phyloP scores from a whole-genome alignment of 306 rosid genomes.

The Gastrolobium bilobum region DNA sequence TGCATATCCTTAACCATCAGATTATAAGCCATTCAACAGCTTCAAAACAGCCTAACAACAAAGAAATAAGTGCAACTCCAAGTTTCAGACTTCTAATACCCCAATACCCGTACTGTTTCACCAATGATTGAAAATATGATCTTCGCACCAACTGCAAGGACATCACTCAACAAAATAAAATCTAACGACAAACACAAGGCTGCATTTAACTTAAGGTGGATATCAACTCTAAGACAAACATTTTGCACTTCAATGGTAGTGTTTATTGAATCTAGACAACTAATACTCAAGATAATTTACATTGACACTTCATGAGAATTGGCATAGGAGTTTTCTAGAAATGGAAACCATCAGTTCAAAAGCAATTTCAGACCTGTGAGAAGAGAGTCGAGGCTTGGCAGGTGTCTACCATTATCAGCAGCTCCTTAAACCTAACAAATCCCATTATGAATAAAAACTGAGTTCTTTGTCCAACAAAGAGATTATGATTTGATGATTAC shows the following conservation, averaged over 20 bases:
- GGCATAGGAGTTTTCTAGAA: constrained; percentile 19
- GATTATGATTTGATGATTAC: constrained; percentile 9
- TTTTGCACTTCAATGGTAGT: constrained; percentile 6
- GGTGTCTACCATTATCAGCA: constrained; percentile 97
- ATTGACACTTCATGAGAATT: constrained; percentile 20
- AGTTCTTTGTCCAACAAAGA: constrained; percentile 38
- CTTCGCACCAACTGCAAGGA: neutral
- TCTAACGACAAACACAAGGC: constrained; percentile 13
- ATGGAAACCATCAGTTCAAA: constrained; percentile 13
- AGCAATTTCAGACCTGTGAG: constrained; percentile 76
- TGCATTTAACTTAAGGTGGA: constrained; percentile 27
- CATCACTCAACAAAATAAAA: constrained; percentile 33
- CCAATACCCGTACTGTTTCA: constrained; percentile 7
- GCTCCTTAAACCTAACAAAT: constrained; percentile 91
- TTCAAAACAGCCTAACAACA: constrained; percentile 9
- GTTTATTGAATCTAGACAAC: constrained; percentile 21
- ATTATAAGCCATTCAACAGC: neutral
- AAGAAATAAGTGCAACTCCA: neutral
- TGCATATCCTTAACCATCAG: constrained; percentile 4
- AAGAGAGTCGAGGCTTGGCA: constrained; percentile 98
- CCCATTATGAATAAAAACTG: constrained; percentile 34
- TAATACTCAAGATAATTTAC: constrained; percentile 17
- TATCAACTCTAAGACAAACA: constrained; percentile 7
- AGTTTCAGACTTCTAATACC: constrained; percentile 13
- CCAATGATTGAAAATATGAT: neutral